These are phyloP conservation scores for Chrysanthemum lavandulifolium DNA, from an alignment of 129 eudicot genomes.

Conservation along the genomic window DNA sequence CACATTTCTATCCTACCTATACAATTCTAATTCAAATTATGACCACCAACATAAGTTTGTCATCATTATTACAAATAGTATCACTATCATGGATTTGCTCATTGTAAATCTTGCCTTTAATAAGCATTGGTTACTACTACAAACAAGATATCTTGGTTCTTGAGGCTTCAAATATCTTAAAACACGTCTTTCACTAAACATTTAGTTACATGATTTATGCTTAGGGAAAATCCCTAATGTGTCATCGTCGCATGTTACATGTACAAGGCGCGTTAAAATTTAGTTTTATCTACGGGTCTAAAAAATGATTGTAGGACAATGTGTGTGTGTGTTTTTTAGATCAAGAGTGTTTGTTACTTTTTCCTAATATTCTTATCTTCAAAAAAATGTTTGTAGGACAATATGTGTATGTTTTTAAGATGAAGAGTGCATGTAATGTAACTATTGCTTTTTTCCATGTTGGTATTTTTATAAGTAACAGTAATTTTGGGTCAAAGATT, in stretches of 20 bases:
- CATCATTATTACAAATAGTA: neutral
- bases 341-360: neutral
- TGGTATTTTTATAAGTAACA: conserved; percentile 3
- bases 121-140: neutral
- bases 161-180: neutral
- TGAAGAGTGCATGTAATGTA: conserved; percentile 4
- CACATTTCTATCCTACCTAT: conserved; percentile 7
- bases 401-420: conserved; percentile 24
- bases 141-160: neutral
- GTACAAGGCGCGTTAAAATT: no score
- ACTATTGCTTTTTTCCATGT: conserved; percentile 9
- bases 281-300: no score
- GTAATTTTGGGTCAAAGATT: conserved; percentile 38
- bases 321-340: neutral
- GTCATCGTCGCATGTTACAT: neutral
- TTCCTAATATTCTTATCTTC: neutral
- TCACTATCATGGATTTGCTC: neutral
- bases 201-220: neutral
- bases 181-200: neutral
- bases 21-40: neutral
- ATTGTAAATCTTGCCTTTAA: neutral
- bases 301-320: conserved; percentile 11
- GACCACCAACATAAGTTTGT: neutral
- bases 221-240: neutral
- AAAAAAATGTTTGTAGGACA: conserved; percentile 3